Percentiles rank a stretch among this genome's conserved stretches.
phyloP scores from a whole-genome alignment of 2,329 filamentous ascomycete genomes.

The Sporothrix pallida region DNA sequence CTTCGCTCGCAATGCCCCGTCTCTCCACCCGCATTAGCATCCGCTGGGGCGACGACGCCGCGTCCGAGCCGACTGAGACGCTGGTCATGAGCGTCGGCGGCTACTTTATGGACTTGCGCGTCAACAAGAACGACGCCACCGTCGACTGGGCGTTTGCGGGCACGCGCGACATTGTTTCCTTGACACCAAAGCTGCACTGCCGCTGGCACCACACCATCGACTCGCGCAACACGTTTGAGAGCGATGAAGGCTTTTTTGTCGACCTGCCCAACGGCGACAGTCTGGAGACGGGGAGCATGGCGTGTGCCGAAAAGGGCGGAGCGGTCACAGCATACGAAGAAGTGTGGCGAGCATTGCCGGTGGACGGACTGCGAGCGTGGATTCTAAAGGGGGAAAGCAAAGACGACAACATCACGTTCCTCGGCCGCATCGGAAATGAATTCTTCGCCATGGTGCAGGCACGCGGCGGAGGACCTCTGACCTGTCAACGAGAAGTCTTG shows the following conservation, averaged over 20 bases:
- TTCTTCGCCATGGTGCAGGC: conserved; percentile 26
- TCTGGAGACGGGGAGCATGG: conserved; percentile 33
- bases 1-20: conserved; percentile 8
- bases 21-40: conserved; percentile 34
- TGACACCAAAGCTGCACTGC: conserved; percentile 24
- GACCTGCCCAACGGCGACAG: conserved; percentile 32
- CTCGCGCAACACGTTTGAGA: conserved; percentile 27
- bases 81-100: conserved; percentile 29
- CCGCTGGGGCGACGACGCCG: conserved; percentile 31
- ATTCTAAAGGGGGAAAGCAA: background rate
- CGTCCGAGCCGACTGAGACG: conserved; percentile 28
- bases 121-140: conserved; percentile 20
- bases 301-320: conserved; percentile 27
- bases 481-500: background rate
- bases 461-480: background rate
- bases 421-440: conserved; percentile 14
- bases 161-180: conserved; percentile 16
- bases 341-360: conserved; percentile 30
- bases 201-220: conserved; percentile 33
- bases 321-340: conserved; percentile 32
- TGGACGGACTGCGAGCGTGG: background rate
- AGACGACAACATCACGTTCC: background rate
- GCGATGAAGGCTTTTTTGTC: conserved; percentile 30
- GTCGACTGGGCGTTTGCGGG: conserved; percentile 35
- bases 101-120: conserved; percentile 33